phyloP scores from a whole-genome alignment of 2,329 filamentous ascomycete genomes.

The Coniella lustricola region DNA sequence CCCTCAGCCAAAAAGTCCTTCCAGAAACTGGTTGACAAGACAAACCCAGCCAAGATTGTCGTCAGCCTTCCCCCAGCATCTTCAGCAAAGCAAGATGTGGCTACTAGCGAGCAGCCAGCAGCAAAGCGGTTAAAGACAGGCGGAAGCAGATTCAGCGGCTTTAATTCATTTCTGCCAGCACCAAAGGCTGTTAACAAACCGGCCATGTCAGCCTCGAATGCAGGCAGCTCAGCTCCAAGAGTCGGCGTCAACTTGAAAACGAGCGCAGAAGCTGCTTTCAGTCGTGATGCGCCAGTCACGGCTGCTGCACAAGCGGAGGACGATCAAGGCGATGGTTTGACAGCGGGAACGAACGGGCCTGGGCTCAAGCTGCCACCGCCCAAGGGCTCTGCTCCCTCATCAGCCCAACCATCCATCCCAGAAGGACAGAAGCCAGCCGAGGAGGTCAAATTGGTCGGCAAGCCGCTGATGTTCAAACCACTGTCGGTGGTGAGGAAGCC shows the following conservation, averaged over 20 bases:
- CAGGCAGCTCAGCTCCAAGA: constrained; percentile 29
- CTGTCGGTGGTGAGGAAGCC: constrained; percentile 74
- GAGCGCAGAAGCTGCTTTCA: constrained; percentile 75
- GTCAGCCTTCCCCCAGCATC: constrained; percentile 62
- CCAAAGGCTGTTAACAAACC: constrained; percentile 52
- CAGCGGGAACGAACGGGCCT: not conserved
- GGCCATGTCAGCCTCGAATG: constrained; percentile 20
- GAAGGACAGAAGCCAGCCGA: constrained; percentile 51
- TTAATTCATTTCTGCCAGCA: constrained; percentile 80
- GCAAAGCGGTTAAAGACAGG: constrained; percentile 62
- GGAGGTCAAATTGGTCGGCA: constrained; percentile 64
- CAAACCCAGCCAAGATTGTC: constrained; percentile 76
- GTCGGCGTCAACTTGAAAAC: constrained; percentile 71
- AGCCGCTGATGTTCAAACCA: constrained; percentile 82
- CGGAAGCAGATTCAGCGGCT: constrained; percentile 65
- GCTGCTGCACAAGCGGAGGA: constrained; percentile 9
- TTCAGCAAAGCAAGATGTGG: constrained; percentile 25
- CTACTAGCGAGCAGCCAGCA: constrained; percentile 48
- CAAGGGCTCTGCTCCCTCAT: constrained; percentile 21
- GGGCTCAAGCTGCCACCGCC: constrained; percentile 33
- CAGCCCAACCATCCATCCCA: constrained; percentile 42
- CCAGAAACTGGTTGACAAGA: constrained; percentile 74
- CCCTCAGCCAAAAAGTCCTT: constrained; percentile 47
- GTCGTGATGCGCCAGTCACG: constrained; percentile 38
- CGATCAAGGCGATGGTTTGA: constrained; percentile 20